phyloP scores from a whole-genome alignment of 2,329 filamentous ascomycete species.

The Chaetomiaceae sp. region DNA sequence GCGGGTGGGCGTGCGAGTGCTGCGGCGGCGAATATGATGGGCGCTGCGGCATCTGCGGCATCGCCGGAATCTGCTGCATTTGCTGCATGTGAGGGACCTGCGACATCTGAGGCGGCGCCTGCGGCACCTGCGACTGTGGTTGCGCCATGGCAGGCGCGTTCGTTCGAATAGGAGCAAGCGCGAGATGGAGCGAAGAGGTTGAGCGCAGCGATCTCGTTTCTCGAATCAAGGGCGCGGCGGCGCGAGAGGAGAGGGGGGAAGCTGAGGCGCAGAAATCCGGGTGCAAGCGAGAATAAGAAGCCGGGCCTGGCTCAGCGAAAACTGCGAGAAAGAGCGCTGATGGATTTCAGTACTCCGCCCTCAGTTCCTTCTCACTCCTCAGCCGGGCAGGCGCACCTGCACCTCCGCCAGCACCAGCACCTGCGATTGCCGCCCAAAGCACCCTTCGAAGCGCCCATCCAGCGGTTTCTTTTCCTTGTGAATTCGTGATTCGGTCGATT shows the following conservation, averaged over 20 bases:
- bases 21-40: constrained; percentile 56
- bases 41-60: constrained; percentile 39
- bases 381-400: constrained; percentile 14
- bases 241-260: background rate
- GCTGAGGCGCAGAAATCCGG: no score
- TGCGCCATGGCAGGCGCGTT: constrained; percentile 54
- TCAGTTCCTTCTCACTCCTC: no score
- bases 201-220: no score
- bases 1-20: no score
- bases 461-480: constrained; percentile 1
- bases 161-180: no score
- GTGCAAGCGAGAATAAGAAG: no score
- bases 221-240: no score
- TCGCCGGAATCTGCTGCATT: constrained; percentile 30
- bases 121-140: constrained; percentile 46
- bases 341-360: no score
- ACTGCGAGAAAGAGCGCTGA: no score
- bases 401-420: background rate
- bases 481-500: background rate
- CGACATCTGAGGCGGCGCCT: constrained; percentile 34
- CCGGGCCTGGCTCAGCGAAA: no score
- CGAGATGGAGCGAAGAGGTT: no score
- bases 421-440: constrained; percentile 31
- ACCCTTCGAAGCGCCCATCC: constrained; percentile 23
- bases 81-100: constrained; percentile 14